Conservation (phyloP, 148 eudicot genomes). For the Chenopodium album region DNA sequence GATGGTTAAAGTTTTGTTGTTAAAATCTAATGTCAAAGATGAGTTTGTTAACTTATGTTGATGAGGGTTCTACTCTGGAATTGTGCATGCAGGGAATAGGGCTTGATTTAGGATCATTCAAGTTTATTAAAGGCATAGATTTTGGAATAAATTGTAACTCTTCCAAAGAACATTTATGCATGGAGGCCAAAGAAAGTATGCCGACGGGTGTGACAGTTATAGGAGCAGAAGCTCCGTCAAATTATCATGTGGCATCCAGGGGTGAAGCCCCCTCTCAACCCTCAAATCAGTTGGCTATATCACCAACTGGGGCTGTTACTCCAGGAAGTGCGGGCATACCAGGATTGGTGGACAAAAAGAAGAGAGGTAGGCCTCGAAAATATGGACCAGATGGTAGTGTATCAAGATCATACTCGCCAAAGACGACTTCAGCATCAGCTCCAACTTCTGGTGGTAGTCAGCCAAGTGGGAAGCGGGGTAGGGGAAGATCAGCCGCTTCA, state of each 20-base stretch:
- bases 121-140: conserved; percentile 1
- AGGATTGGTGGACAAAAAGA: conserved; percentile 52
- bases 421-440: conserved; percentile 40
- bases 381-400: conserved; percentile 51
- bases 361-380: conserved; percentile 73
- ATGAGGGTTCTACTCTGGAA: conserved; percentile 7
- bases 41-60: conserved; percentile 17
- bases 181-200: conserved; percentile 45
- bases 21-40: conserved; percentile 5
- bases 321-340: conserved; percentile 27
- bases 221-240: conserved; percentile 54
- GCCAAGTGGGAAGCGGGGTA: conserved; percentile 38
- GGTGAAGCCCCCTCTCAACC: conserved; percentile 31
- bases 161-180: conserved; percentile 26
- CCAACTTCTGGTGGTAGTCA: conserved; percentile 34
- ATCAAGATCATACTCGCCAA: conserved; percentile 35
- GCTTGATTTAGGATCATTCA: neutral
- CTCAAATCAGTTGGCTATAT: conserved; percentile 17
- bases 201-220: conserved; percentile 50
- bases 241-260: conserved; percentile 55
- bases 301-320: conserved; percentile 30
- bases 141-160: conserved; percentile 6
- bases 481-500: conserved; percentile 34
- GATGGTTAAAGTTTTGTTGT: neutral
- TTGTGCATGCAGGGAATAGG: conserved; percentile 29